Evolutionary conservation across 1,139 yeast genomes (phyloP).

Genomic region (Torulaspora pretoriensis): DNA sequence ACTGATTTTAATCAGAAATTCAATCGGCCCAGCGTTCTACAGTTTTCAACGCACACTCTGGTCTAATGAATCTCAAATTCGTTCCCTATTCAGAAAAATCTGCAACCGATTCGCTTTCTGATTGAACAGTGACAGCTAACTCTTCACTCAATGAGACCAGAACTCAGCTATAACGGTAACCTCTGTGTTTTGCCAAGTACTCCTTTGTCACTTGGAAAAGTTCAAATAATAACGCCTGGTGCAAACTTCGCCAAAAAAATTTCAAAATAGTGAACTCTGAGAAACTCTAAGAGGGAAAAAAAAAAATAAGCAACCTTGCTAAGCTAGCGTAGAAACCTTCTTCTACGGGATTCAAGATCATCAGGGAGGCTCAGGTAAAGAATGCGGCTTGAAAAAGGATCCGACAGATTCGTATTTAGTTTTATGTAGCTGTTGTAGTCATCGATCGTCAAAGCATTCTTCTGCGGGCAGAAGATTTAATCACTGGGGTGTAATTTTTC

Average conservation of each 20-base stretch:
- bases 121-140: neutral
- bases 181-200: neutral
- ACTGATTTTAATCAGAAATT: neutral
- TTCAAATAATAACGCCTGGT: neutral
- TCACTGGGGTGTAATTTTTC: no score
- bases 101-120: neutral
- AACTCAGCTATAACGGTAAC: neutral
- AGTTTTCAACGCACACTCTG: neutral
- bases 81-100: neutral
- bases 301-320: neutral
- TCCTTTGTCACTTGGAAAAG: conserved; percentile 2
- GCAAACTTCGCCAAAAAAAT: conserved; percentile 2
- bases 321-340: no score
- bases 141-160: neutral
- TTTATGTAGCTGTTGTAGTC: no score
- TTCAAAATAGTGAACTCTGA: neutral
- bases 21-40: neutral
- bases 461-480: no score
- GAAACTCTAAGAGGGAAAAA: neutral
- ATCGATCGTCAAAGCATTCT: no score
- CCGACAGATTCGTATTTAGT: no score
- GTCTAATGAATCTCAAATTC: neutral
- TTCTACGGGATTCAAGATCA: neutral
- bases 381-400: no score
- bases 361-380: neutral